Evolutionary conservation across 116 monocot genomes (phyloP).

Genomic region (Papilionanthe hybrid): DNA sequence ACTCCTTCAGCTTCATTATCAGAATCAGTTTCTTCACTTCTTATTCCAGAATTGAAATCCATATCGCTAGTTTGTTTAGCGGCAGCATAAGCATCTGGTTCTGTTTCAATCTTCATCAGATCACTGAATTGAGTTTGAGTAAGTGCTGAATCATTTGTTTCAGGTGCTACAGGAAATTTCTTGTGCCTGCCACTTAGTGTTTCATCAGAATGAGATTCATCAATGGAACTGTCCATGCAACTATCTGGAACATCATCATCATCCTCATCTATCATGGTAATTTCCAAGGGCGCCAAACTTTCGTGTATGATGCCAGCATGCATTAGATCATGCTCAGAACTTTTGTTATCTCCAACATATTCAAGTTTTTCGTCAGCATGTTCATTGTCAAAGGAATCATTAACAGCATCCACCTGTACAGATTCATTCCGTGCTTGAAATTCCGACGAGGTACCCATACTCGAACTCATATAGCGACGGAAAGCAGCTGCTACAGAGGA

Average conservation of each 20-base stretch:
- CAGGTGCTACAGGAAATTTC: background rate
- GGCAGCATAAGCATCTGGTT: constrained; percentile 21
- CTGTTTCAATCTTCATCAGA: constrained; percentile 11
- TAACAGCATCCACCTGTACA: background rate
- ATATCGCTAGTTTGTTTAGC: background rate
- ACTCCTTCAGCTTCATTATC: constrained; percentile 15
- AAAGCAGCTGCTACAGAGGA: constrained; percentile 73
- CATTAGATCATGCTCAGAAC: constrained; percentile 27
- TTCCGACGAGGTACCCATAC: constrained; percentile 2
- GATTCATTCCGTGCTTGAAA: background rate
- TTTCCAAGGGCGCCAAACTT: background rate
- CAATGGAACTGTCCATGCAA: too few relatives aligned
- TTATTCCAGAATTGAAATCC: constrained; percentile 1
- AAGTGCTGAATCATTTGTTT: background rate
- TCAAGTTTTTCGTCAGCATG: constrained; percentile 13
- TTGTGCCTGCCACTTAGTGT: background rate
- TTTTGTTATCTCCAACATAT: background rate
- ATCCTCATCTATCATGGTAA: too few relatives aligned
- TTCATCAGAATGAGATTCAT: too few relatives aligned
- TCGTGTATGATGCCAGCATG: constrained; percentile 3
- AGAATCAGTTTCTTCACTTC: constrained; percentile 39
- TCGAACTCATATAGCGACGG: constrained; percentile 30
- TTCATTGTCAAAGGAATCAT: constrained; percentile 15
- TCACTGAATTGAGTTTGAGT: background rate
- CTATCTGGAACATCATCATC: background rate